Base-by-base conservation (phyloP, 495 filamentous ascomycete species). In the Penicillium bialowiezense region DNA sequence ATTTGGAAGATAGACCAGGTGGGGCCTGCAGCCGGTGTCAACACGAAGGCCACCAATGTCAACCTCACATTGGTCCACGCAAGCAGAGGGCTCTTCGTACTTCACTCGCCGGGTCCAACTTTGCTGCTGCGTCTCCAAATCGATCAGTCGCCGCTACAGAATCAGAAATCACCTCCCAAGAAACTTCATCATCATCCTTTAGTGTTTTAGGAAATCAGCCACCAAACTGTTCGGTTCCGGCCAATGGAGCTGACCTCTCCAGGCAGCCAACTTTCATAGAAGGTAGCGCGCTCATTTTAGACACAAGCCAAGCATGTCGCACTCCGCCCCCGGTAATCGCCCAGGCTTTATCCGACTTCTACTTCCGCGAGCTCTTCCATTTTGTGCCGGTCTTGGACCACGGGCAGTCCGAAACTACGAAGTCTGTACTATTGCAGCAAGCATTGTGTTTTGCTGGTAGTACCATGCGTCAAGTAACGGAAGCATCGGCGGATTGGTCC, bases 371-470 rank as follows among this genome's bases (percentile, higher is more conserved):
- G 21, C 20, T 57, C 0, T 48, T 44, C 20, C 44, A 20, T 32
- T 14, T 46, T 7, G 52, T 42, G 10, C 54, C 50, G 13, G 49
- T 60, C 7, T 19, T 60, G 0, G 51, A 57, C 23, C 26, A n/a
- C 6, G 45, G 35, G 0, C 44, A 60, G 14, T 3, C 46, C 0
- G 32, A 34, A 12, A 19, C 20, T n/a, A 3, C 45, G 12, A 41
- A 26, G 1, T 52, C 58, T 6, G 17, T 43, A 7, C 39, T 60
- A n/a, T 23, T 60, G 2, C 46, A 52, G 24, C 54, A 60, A 33
- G 33, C 33, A 15, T 26, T 60, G 1, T 54, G n/a, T 39, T 44
- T 60, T n/a, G 54, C 48, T 5, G 58, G 58, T 6, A 57, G 51
- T 39, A 42, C 38, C 3, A 48, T 54, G 46, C 50, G 54, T 35